Conservation (phyloP, 2,329 filamentous ascomycete genomes). For the Pestalotiopsis sp. region DNA sequence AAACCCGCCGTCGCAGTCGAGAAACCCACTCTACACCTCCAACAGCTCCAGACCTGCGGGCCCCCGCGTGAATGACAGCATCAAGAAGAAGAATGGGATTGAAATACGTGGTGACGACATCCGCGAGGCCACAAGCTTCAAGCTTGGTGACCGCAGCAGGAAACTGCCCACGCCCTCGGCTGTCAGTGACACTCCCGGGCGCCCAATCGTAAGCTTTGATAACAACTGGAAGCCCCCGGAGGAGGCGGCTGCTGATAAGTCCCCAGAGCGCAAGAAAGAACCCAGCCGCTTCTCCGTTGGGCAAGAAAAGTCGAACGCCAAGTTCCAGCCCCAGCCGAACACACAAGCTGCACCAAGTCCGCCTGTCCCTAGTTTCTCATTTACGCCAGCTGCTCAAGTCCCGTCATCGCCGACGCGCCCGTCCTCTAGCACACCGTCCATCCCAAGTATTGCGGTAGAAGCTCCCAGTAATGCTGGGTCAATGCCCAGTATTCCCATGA, state of each 20-base stretch:
- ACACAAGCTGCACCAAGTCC: conserved; percentile 39
- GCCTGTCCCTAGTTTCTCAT: conserved; percentile 55
- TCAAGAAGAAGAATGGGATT: conserved; percentile 73
- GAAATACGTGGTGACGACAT: conserved; percentile 89
- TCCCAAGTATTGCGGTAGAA: conserved; percentile 49
- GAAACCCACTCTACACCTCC: conserved; percentile 77
- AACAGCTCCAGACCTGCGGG: conserved; percentile 53
- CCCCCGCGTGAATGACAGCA: conserved; percentile 39
- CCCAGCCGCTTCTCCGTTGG: conserved; percentile 33
- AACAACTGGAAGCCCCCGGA: conserved; percentile 77
- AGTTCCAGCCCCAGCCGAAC: conserved; percentile 28
- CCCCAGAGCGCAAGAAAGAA: conserved; percentile 50
- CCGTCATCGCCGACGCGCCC: conserved; percentile 37
- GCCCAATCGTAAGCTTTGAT: conserved; percentile 97
- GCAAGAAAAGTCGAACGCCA: conserved; percentile 26
- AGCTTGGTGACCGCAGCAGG: conserved; percentile 79
- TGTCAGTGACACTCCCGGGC: conserved; percentile 86
- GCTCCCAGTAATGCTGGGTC: conserved; percentile 30
- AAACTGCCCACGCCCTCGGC: conserved; percentile 87
- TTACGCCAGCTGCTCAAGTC: conserved; percentile 49
- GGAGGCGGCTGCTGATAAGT: conserved; percentile 72
- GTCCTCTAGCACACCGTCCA: conserved; percentile 36
- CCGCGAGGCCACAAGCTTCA: conserved; percentile 87
- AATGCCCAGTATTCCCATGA: conserved; percentile 50
- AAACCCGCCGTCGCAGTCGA: conserved; percentile 82